A percentile compares a stretch with the other conserved stretches of the same genome.
These are phyloP conservation scores for Saccharomyces hybrid DNA, from an alignment of 1,139 yeast genomes.

Conservation along the genomic window DNA sequence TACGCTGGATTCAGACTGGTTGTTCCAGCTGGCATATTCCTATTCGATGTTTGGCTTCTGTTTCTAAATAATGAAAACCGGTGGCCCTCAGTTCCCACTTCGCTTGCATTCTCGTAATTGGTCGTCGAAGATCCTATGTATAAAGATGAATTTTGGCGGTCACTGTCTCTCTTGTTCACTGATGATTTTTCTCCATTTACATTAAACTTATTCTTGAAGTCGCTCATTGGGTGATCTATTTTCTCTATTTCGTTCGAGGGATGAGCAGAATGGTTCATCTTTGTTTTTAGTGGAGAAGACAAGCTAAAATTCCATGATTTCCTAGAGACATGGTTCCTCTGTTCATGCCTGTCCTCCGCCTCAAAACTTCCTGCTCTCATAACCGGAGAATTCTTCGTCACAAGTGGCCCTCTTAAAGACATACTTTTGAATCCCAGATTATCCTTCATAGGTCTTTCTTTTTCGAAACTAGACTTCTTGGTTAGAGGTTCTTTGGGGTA, in stretches of 20 bases:
- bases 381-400: neutral
- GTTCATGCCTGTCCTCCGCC: neutral
- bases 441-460: slow-evolving; percentile 24
- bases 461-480: slow-evolving; percentile 42
- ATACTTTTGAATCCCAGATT: slow-evolving; percentile 30
- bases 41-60: neutral
- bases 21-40: neutral
- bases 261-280: neutral
- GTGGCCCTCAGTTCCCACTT: neutral
- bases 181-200: neutral
- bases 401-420: slow-evolving; percentile 24
- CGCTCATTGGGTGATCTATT: neutral
- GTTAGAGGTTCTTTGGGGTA: neutral
- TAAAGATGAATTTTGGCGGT: neutral
- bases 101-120: neutral
- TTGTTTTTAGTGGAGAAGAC: neutral
- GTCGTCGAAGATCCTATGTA: neutral
- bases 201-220: neutral
- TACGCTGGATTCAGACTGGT: neutral
- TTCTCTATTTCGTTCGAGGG: neutral
- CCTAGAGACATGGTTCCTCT: neutral
- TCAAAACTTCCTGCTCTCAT: neutral
- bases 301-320: neutral
- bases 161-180: neutral
- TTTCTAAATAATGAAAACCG: neutral